Evolutionary conservation across 768 basidiomycete genomes (phyloP).

Genomic region (Tulasnella sp.): DNA sequence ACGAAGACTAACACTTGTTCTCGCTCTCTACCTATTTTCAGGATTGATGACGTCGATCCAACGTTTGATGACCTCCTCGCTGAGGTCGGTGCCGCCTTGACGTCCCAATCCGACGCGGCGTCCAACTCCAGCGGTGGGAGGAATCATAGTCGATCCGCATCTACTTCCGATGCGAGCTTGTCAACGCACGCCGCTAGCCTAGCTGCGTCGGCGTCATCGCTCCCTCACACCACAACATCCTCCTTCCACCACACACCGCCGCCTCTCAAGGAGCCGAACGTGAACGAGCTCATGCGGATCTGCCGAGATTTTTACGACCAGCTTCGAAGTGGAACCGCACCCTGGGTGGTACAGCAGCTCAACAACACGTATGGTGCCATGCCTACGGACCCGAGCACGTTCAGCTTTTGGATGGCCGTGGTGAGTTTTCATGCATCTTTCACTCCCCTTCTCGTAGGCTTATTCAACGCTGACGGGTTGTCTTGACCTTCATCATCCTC

Average conservation of each 20-base stretch:
- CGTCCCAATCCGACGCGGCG: not conserved
- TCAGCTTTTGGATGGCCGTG: slow-evolving; percentile 84
- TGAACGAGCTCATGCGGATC: slow-evolving; percentile 44
- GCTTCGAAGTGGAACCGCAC: slow-evolving; percentile 59
- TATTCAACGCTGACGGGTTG: not conserved
- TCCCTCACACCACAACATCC: not conserved
- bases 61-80: not conserved
- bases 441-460: no score
- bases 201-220: not conserved
- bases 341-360: slow-evolving; percentile 87
- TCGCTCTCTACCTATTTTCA: no score
- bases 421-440: slow-evolving; percentile 27
- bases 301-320: slow-evolving; percentile 54
- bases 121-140: no score
- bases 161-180: no score
- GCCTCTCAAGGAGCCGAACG: slow-evolving; percentile 30
- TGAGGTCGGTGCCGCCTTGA: not conserved
- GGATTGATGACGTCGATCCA: slow-evolving; percentile 19
- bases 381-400: slow-evolving; percentile 59
- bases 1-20: no score
- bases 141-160: no score
- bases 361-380: slow-evolving; percentile 67
- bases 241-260: not conserved
- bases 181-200: not conserved
- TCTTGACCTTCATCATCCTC: no score